Percentiles rank a stretch among this genome's conserved stretches.
phyloP scores from a whole-genome alignment of 345 rosid species.

The Salix purpurea region DNA sequence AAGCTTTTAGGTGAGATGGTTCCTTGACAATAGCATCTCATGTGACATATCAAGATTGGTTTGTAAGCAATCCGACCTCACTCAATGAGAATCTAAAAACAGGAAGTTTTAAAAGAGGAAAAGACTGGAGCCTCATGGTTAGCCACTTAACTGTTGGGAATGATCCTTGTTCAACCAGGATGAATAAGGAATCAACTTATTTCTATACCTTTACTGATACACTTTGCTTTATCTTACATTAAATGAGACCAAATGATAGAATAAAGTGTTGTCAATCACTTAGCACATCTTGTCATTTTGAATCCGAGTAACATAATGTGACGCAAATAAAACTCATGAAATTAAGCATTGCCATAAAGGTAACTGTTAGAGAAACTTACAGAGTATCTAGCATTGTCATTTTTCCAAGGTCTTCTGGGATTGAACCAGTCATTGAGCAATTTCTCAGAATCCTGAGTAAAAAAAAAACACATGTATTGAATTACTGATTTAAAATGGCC shows the following conservation, averaged over 20 bases:
- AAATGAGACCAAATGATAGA: neutral
- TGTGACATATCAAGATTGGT: neutral
- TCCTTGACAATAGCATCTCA: neutral
- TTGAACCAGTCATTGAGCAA: slow-evolving; percentile 46
- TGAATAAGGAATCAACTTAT: neutral
- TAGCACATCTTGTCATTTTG: neutral
- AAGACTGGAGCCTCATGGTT: no score
- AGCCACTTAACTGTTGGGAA: neutral
- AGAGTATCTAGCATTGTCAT: slow-evolving; percentile 30
- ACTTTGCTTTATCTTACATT: neutral
- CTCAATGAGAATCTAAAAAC: neutral
- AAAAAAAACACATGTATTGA: slow-evolving; percentile 7
- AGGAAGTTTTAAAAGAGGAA: no score
- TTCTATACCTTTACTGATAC: neutral
- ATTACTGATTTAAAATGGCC: neutral
- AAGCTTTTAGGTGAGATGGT: no score
- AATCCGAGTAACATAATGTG: neutral
- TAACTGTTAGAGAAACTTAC: slow-evolving; percentile 40
- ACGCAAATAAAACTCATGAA: neutral
- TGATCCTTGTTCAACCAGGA: neutral
- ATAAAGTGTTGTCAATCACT: neutral
- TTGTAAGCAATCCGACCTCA: no score
- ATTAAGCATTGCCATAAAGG: neutral
- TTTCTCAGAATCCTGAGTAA: slow-evolving; percentile 52
- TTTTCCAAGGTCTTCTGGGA: slow-evolving; percentile 45